These are phyloP conservation scores for Salvia rosmarinus DNA, from an alignment of 257 asterid genomes.

Conservation along the genomic window DNA sequence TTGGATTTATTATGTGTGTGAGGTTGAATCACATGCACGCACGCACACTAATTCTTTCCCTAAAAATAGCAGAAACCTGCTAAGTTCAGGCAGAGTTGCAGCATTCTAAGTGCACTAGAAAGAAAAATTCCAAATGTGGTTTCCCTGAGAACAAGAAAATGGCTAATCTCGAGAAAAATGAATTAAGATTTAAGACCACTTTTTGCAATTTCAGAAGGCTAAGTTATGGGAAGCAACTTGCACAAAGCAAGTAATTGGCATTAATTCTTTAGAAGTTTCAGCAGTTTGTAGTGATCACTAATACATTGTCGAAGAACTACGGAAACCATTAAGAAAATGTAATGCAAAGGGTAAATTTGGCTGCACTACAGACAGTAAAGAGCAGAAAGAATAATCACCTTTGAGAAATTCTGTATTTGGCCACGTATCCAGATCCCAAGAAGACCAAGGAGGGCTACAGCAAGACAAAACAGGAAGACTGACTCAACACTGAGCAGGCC, in stretches of 20 bases:
- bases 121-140: not conserved
- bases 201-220: not conserved
- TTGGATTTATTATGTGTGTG: not conserved
- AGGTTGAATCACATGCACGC: not conserved
- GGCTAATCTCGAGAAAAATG: not conserved
- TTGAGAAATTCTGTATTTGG: slow-evolving; percentile 66
- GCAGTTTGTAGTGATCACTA: not conserved
- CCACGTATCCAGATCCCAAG: slow-evolving; percentile 61
- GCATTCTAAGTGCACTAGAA: not conserved
- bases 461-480: slow-evolving; percentile 81
- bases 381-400: slow-evolving; percentile 49
- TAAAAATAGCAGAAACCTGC: not conserved
- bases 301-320: not conserved
- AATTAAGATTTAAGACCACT: not conserved
- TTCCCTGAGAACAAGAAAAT: not conserved
- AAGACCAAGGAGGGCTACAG: slow-evolving; percentile 65
- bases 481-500: slow-evolving; percentile 85
- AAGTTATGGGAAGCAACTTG: not conserved
- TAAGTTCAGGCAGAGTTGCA: not conserved
- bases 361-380: not conserved
- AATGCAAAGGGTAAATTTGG: not conserved
- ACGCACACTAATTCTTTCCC: not conserved
- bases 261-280: not conserved
- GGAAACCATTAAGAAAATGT: not conserved
- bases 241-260: not conserved